Base-by-base conservation (phyloP, 306 rosid species). In the Begonia masoniana region DNA sequence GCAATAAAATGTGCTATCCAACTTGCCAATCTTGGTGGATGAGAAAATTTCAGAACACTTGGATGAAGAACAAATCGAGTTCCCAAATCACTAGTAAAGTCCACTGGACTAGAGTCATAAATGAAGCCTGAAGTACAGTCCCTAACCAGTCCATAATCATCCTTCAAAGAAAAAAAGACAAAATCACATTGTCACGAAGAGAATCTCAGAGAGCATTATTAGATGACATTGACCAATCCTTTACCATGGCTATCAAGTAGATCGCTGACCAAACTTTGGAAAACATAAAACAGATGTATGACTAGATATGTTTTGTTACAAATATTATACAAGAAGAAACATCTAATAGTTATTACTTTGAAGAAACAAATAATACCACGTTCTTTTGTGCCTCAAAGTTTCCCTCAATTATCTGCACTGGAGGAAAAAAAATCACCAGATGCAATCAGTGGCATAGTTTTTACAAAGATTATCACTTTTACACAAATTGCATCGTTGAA, bases 41-140 rank as follows among this genome's bases (percentile, higher is more conserved):
- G 82, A 49, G 95, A 75, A 55, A 78, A 73, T 79, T 83, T 91
- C 59, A 76, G 70, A 68, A 77, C 82, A 59, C 77, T 62, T 50
- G 94, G 96, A 59, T 91, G 81, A 60, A 91, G 85, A 74, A 91
- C 51, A 71, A 86, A 86, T 61, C 69, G 79, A 62, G 84, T 81
- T 50, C 96, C 99, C 68, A 91, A 52, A 80, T 91, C 93, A 59
- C 99, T 79, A 66, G 94, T 86, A 69, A 86, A 92, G 76, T 92
- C 96, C 72, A 86, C 84, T 17, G 99, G 99, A 78, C 96, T 75
- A 60, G 99, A 91, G 70, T 91, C 99, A 65, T 81, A 91, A 57
- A 91, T 91, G 59, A 76, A 67, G 64, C 96, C 94, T 59, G 88
- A 80, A 55, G 83, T 71, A 67, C 80, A 91, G 66, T 86, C 87